Conservation (phyloP, 305 asterid genomes). For the Solanum hybrid region DNA sequence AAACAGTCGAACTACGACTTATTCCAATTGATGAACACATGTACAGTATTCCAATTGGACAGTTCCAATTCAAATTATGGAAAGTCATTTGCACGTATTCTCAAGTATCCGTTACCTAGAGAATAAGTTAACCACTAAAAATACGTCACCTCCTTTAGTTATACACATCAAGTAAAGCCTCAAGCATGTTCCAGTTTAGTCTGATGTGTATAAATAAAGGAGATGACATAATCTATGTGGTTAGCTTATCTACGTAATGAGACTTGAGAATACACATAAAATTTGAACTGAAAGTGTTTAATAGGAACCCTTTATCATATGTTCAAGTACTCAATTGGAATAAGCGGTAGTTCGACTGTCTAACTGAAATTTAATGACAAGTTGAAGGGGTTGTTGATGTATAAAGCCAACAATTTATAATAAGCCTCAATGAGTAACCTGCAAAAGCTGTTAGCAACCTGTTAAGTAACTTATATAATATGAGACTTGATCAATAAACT, state of each 20-base stretch:
- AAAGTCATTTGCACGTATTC: background rate
- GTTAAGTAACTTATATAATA: background rate
- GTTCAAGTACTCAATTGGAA: background rate
- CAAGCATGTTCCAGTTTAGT: background rate
- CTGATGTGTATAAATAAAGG: background rate
- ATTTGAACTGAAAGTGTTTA: background rate
- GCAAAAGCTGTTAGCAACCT: background rate
- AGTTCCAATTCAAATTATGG: background rate
- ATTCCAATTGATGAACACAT: background rate
- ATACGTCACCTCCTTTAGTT: background rate
- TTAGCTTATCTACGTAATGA: background rate
- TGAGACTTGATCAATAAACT: background rate
- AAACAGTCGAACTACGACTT: background rate
- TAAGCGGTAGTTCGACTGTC: background rate
- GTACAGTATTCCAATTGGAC: background rate
- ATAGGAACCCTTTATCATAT: background rate
- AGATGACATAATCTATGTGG: background rate
- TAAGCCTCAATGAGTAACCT: background rate
- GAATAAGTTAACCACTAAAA: background rate
- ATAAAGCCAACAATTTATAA: background rate
- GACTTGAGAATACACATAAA: background rate
- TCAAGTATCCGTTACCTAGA: background rate
- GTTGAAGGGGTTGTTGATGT: background rate
- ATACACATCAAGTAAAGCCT: background rate
- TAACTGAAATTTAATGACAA: background rate